Base-by-base conservation (phyloP, 139 green algal genomes). In the Deuterostichococcus epilithicus region DNA sequence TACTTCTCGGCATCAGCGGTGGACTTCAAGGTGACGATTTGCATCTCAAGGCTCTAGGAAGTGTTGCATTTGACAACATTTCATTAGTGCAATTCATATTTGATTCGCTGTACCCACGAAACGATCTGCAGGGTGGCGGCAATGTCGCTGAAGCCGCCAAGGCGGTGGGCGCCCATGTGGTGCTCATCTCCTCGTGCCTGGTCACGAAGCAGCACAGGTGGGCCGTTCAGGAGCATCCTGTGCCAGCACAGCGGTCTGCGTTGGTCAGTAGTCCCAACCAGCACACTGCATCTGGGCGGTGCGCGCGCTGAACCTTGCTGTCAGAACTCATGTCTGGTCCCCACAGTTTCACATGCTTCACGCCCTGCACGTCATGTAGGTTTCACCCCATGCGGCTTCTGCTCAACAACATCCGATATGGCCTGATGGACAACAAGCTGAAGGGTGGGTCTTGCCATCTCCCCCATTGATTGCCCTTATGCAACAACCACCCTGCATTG, bases 401-500 rank as follows among this genome's bases (percentile, higher is more conserved):
- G 42, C 83, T 94, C 3, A 94, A 93, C 84, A 94, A 91, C 86
- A 83, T 94, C 20, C 80, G 86, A 26, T 92, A 75, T 74, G 73
- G 74, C 23, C 76, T 94, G 75, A 94, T 94, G 90, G 88, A 94
- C 79, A 59, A 82, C 66, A 94, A 94, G 76, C 90, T 85, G 67
- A 78, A 82, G 52, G 87, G 87, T 84, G 68, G 34, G 75, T 10
- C 6, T 6, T 18, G 45, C 15, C 45, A 60, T 60, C 45, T 26
- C 45, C 18, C 13, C 15, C 45, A 60, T 60, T 60, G 13, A 18
- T 60, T 60, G 45, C 65, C 34, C 58, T 33, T 70, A 6, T 72
- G 13, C 32, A 4, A 68, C 38, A 68, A 28, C 44, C 23, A n/a
- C 6, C 42, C 39, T 34, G 33, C 30, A 34, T 38, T 73, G 63